Evolutionary conservation across 2,329 filamentous ascomycete species (phyloP).

Genomic region (Diplodia intermedia): DNA sequence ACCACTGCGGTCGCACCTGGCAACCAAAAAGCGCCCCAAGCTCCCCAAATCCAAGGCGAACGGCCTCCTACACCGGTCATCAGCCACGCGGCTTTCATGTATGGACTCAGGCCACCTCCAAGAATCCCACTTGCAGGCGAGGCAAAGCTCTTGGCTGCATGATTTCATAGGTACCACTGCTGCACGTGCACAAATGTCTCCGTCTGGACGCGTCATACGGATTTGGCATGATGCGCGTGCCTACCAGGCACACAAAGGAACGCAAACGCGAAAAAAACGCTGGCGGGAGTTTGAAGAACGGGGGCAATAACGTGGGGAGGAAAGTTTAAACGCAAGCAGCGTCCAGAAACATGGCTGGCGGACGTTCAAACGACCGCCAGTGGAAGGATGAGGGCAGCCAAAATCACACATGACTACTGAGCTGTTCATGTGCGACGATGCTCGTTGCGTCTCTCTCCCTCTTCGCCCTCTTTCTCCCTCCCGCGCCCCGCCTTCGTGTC

Average conservation of each 20-base stretch:
- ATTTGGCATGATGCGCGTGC: neutral
- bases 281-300: neutral
- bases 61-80: neutral
- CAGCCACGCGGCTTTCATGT: no score
- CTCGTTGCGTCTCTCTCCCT: neutral
- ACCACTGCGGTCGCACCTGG: constrained; percentile 1
- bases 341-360: neutral
- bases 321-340: neutral
- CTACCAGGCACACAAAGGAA: neutral
- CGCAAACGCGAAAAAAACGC: neutral
- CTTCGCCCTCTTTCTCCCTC: neutral
- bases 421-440: constrained; percentile 9
- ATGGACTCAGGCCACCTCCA: neutral
- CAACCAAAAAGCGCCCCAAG: constrained; percentile 6
- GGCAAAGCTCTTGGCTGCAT: neutral
- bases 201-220: neutral
- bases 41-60: neutral
- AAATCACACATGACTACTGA: neutral
- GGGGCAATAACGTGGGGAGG: neutral
- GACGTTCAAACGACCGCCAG: neutral
- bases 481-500: neutral
- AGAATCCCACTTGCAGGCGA: neutral
- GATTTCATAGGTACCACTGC: neutral
- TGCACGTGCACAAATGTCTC: neutral
- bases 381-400: neutral